Conservation (phyloP, 176 grass and related monocot species). For the Triticum urartu region DNA sequence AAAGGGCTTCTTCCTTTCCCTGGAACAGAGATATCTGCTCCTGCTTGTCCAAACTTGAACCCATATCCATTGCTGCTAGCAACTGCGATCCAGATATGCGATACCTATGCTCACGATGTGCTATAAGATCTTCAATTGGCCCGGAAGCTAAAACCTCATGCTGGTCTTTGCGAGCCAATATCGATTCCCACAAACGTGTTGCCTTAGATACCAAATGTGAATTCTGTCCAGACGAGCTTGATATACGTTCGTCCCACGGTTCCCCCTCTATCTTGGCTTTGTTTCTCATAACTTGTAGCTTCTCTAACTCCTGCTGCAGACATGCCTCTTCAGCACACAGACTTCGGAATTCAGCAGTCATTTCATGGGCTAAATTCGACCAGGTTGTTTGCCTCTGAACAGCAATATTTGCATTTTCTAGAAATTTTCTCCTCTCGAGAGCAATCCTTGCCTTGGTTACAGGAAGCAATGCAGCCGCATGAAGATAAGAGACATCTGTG, state of each 20-base stretch:
- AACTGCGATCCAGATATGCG: constrained; percentile 94
- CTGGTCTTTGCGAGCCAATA: constrained; percentile 92
- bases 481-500: constrained; percentile 96
- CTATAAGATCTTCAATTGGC: constrained; percentile 98
- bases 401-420: constrained; percentile 89
- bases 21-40: constrained; percentile 56
- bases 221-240: constrained; percentile 79
- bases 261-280: constrained; percentile 93
- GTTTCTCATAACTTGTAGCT: constrained; percentile 86
- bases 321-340: constrained; percentile 99
- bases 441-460: constrained; percentile 92
- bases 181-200: constrained; percentile 90
- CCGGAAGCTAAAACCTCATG: constrained; percentile 98
- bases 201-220: constrained; percentile 92
- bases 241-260: constrained; percentile 75
- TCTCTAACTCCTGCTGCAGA: constrained; percentile 97
- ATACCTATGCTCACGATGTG: constrained; percentile 98
- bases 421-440: constrained; percentile 90
- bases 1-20: constrained; percentile 64
- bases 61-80: constrained; percentile 84
- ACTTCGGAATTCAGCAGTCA: constrained; percentile 97
- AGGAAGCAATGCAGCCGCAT: constrained; percentile 89
- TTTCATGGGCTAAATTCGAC: constrained; percentile 98
- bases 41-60: constrained; percentile 51
- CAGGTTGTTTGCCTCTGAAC: constrained; percentile 88